Evolutionary conservation across 2,329 filamentous ascomycete species (phyloP).

Genomic region (Penicillium glabrum): DNA sequence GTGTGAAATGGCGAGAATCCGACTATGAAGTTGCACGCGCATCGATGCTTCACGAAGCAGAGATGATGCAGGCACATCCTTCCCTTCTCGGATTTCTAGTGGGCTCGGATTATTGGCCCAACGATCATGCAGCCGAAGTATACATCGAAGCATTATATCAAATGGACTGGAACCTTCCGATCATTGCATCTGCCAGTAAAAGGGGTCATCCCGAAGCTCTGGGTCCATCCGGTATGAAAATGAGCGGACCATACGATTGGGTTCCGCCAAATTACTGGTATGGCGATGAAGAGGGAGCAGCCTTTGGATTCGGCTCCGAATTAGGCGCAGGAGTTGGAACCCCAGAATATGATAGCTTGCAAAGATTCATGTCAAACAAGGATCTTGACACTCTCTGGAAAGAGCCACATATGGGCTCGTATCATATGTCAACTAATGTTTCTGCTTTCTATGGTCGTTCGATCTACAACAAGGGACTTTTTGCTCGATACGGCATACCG

Average conservation of each 20-base stretch:
- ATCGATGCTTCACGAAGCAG: conserved; percentile 61
- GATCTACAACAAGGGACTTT: conserved; percentile 60
- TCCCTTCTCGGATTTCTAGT: conserved; percentile 59
- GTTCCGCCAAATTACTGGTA: conserved; percentile 67
- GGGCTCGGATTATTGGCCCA: conserved; percentile 65
- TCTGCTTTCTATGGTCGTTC: conserved; percentile 57
- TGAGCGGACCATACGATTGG: conserved; percentile 68
- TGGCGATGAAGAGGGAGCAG: conserved; percentile 53
- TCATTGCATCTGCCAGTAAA: conserved; percentile 59
- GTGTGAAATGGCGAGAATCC: conserved; percentile 49
- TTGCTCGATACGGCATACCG: conserved; percentile 53
- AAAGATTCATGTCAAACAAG: conserved; percentile 51
- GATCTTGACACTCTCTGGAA: conserved; percentile 61
- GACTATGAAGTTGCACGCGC: conserved; percentile 58
- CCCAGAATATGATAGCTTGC: conserved; percentile 55
- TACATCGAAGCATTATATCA: conserved; percentile 54
- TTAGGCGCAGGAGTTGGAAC: conserved; percentile 63
- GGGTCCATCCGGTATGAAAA: conserved; percentile 62
- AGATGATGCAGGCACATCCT: conserved; percentile 61
- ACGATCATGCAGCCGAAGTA: conserved; percentile 55
- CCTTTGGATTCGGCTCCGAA: conserved; percentile 65
- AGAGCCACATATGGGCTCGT: conserved; percentile 52
- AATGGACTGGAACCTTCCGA: conserved; percentile 57
- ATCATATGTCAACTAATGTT: conserved; percentile 60
- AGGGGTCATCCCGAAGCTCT: conserved; percentile 54